Evolutionary conservation across 2,329 filamentous ascomycete species (phyloP).

Genomic region (Curvularia lunata): DNA sequence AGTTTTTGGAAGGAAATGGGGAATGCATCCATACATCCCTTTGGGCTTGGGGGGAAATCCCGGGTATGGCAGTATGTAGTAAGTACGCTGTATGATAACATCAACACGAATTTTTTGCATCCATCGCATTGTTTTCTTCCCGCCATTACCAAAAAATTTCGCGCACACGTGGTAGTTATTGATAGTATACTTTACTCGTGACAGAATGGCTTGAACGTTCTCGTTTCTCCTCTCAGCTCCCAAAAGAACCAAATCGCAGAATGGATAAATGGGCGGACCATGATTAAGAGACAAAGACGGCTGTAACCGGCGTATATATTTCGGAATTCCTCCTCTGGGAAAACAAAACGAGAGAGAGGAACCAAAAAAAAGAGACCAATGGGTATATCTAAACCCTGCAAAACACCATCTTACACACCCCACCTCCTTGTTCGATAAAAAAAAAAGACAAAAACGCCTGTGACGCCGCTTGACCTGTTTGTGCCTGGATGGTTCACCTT

Average conservation of each 20-base stretch:
- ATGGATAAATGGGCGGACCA: neutral
- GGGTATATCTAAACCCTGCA: slow-evolving; percentile 8
- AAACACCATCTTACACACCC: neutral
- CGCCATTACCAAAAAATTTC: neutral
- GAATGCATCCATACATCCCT: too few species aligned
- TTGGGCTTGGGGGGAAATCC: neutral
- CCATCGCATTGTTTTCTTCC: neutral
- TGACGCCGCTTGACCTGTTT: neutral
- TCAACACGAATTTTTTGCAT: neutral
- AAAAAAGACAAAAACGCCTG: neutral
- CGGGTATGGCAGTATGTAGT: neutral
- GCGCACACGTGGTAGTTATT: neutral
- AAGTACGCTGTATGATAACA: neutral
- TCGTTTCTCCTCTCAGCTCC: neutral
- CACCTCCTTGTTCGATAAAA: neutral
- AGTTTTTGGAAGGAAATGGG: neutral
- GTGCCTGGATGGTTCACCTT: neutral
- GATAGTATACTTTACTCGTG: neutral
- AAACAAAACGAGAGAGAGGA: neutral
- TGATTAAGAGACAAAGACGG: neutral
- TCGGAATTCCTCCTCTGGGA: neutral
- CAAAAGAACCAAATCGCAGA: neutral
- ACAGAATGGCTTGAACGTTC: neutral
- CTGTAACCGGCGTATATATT: neutral
- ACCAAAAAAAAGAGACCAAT: neutral